Evolutionary conservation across 345 rosid species (phyloP), one percentile per base, ranked within the genome.

Genomic region (Limnanthes douglasii): DNA sequence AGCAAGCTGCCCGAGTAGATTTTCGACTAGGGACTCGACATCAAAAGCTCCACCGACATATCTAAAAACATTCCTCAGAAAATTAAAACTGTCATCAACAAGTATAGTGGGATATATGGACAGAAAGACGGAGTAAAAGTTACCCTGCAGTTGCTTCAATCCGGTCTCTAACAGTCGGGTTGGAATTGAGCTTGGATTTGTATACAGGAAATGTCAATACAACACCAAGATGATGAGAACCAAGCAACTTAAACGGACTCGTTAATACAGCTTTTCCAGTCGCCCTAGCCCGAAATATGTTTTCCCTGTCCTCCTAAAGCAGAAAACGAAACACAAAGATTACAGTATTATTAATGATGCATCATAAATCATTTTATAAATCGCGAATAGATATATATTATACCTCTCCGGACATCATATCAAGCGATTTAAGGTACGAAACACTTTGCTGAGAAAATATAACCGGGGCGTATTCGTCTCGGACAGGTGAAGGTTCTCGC

Each of bases 341-440:
- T n/a, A n/a, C n/a, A n/a, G n/a, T n/a, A n/a, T n/a, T n/a, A n/a
- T n/a, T n/a, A n/a, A n/a, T n/a, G n/a, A n/a, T n/a, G n/a, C n/a
- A n/a, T n/a, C n/a, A n/a, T n/a, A n/a, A n/a, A n/a, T n/a, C n/a
- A n/a, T n/a, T n/a, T n/a, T n/a, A n/a, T n/a, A n/a, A n/a, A 37
- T 24, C 1, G n/a, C n/a, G n/a, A n/a, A n/a, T n/a, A n/a, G n/a
- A n/a, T n/a, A n/a, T n/a, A 34, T 5, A 25, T 29, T 27, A 54
- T 66, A 88, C 97, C 94, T 80, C 86, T 48, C 98, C 98, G 2
- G 98, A 90, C 98, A 90, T 90, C 98, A 90, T 90, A 45, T 90
- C 98, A 14, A 90, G 70, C 6, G 98, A 90, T 54, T 77, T 81
- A 23, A 90, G 70, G 54, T 90, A 73, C 44, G 95, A 84, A 19